phyloP scores from a whole-genome alignment of 495 filamentous ascomycete genomes.

The Talaromyces stipitatus region DNA sequence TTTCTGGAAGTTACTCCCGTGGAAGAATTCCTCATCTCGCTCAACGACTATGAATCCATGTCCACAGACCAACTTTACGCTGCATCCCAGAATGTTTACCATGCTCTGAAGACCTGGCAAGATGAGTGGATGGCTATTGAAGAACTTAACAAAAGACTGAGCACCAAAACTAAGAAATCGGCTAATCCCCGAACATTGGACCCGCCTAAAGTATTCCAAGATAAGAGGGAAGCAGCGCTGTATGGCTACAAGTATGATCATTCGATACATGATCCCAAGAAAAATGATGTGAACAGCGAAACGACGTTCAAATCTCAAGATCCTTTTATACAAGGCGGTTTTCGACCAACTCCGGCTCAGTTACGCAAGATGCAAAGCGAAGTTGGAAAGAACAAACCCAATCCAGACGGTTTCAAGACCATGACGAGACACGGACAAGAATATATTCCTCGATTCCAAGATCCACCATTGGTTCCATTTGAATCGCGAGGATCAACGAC shows the following conservation, averaged over 20 bases:
- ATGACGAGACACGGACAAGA: slow-evolving; percentile 27
- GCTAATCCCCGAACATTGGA: slow-evolving; percentile 18
- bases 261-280: slow-evolving; percentile 5
- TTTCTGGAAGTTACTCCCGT: slow-evolving; percentile 36
- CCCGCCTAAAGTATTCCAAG: slow-evolving; percentile 22
- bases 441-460: slow-evolving; percentile 27
- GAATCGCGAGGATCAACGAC: slow-evolving; percentile 43
- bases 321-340: slow-evolving; percentile 36
- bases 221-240: slow-evolving; percentile 35
- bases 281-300: slow-evolving; percentile 17
- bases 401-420: slow-evolving; percentile 32
- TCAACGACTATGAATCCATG: slow-evolving; percentile 28
- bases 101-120: slow-evolving; percentile 52
- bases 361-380: slow-evolving; percentile 31
- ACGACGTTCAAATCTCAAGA: slow-evolving; percentile 17
- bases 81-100: slow-evolving; percentile 42
- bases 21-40: slow-evolving; percentile 25
- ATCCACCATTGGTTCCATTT: slow-evolving; percentile 43
- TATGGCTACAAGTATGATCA: slow-evolving; percentile 36
- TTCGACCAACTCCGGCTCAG: slow-evolving; percentile 35
- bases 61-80: slow-evolving; percentile 44
- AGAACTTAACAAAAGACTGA: slow-evolving; percentile 42
- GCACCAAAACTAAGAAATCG: slow-evolving; percentile 27
- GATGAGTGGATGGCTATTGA: slow-evolving; percentile 56
- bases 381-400: slow-evolving; percentile 22